A percentile compares a stretch with the other conserved stretches of the same genome.
These are phyloP conservation scores for Pulveroboletus sp. DNA, from an alignment of 768 basidiomycete species.

Conservation along the genomic window DNA sequence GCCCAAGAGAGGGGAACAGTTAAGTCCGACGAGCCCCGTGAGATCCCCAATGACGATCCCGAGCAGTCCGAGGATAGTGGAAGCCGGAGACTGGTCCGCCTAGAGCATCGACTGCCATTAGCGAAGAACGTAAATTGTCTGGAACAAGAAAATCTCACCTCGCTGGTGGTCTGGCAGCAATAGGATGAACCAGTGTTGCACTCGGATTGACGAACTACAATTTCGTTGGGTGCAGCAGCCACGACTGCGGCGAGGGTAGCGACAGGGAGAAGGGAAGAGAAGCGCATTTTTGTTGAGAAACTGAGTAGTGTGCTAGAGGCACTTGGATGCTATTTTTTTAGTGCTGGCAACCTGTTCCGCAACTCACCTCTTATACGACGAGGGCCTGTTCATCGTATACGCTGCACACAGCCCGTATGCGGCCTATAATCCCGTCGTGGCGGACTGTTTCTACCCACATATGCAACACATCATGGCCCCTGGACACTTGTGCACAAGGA, in stretches of 20 bases:
- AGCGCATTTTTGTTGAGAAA: background rate
- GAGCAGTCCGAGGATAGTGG: background rate
- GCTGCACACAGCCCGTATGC: no score
- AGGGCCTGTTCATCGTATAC: no score
- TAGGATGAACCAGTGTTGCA: slow-evolving; percentile 10
- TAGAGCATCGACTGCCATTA: background rate
- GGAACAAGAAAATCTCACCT: background rate
- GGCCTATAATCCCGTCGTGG: no score
- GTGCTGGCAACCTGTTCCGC: no score
- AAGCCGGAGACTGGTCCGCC: background rate
- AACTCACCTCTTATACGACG: no score
- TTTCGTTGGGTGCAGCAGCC: background rate
- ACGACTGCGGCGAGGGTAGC: slow-evolving; percentile 9
- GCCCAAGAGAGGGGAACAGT: slow-evolving; percentile 4
- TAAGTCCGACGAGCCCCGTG: background rate
- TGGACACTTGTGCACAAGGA: no score
- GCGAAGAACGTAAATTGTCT: background rate
- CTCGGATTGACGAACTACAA: background rate
- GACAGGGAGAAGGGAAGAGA: slow-evolving; percentile 6
- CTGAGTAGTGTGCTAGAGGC: no score
- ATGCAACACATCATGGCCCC: no score
- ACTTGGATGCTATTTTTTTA: no score
- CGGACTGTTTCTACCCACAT: no score
- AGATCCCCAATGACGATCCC: slow-evolving; percentile 3
- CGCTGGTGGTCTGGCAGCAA: slow-evolving; percentile 7